phyloP scores from a whole-genome alignment of 2,329 filamentous ascomycete species.

The Elsinoe fawcettii region DNA sequence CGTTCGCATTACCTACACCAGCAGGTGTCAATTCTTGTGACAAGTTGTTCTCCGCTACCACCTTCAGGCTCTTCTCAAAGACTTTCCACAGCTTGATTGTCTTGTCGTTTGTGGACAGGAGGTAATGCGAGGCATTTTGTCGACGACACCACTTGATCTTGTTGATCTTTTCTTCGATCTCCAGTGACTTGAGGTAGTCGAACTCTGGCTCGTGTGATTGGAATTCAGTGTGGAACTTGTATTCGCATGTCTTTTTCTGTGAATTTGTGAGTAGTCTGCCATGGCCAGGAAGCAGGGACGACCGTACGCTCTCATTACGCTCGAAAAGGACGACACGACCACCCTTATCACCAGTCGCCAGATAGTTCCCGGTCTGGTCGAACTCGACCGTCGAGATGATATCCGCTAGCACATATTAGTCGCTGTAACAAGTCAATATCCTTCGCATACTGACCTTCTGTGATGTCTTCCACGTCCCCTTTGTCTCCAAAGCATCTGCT shows the following conservation, averaged over 20 bases:
- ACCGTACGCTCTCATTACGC: conserved; percentile 83
- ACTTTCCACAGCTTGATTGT: conserved; percentile 99
- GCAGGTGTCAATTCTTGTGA: conserved; percentile 85
- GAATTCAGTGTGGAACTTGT: conserved; percentile 99
- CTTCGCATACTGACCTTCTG: conserved; percentile 61
- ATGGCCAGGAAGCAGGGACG: conserved; percentile 20
- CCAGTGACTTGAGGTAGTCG: conserved; percentile 96
- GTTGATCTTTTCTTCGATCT: conserved; percentile 99
- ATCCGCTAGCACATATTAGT: conserved; percentile 51
- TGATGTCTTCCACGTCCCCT: conserved; percentile 97
- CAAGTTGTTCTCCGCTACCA: conserved; percentile 97
- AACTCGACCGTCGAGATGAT: conserved; percentile 90
- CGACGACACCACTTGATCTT: conserved; percentile 99
- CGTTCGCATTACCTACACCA: conserved; percentile 54
- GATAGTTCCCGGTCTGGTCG: conserved; percentile 81
- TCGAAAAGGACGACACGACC: conserved; percentile 80
- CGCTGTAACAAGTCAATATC: not conserved
- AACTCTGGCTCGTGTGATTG: conserved; percentile 99
- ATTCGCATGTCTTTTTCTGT: conserved; percentile 99
- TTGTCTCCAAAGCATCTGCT: conserved; percentile 97
- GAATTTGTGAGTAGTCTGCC: conserved; percentile 10
- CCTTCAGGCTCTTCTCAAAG: conserved; percentile 98
- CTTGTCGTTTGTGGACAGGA: conserved; percentile 98
- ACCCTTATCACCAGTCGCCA: conserved; percentile 84
- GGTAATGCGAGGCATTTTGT: conserved; percentile 96